A percentile compares a stretch with the other conserved stretches of the same genome.
Evolutionary conservation across 2,329 filamentous ascomycete genomes (phyloP).

Genomic region (Colletotrichum salicis): DNA sequence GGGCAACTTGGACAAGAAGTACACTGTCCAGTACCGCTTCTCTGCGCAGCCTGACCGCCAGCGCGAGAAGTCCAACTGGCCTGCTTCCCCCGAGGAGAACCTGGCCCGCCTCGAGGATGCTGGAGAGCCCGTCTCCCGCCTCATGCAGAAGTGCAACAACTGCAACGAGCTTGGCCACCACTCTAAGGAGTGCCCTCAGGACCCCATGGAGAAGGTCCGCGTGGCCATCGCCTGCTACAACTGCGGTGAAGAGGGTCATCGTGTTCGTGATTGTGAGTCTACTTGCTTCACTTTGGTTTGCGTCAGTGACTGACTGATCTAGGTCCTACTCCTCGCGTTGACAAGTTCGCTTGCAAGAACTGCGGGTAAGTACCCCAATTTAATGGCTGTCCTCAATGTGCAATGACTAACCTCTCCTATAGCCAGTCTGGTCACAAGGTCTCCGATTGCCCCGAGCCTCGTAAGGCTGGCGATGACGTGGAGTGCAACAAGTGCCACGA

Average conservation of each 20-base stretch:
- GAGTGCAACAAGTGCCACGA: conserved; percentile 74
- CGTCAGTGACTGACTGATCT: neutral
- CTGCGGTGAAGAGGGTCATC: conserved; percentile 72
- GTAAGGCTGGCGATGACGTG: conserved; percentile 66
- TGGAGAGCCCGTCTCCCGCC: conserved; percentile 70
- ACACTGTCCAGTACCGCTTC: conserved; percentile 71
- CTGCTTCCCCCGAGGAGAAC: conserved; percentile 68
- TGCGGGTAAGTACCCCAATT: conserved; percentile 60
- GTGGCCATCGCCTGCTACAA: conserved; percentile 70
- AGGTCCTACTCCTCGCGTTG: conserved; percentile 69
- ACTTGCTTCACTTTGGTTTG: neutral
- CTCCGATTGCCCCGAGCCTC: conserved; percentile 66
- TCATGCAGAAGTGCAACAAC: conserved; percentile 70
- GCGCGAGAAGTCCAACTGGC: conserved; percentile 70
- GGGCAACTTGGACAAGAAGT: conserved; percentile 73
- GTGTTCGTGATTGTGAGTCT: conserved; percentile 73
- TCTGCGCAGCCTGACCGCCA: conserved; percentile 66
- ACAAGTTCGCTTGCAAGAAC: conserved; percentile 75
- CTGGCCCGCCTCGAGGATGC: conserved; percentile 72
- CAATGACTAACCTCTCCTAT: conserved; percentile 22
- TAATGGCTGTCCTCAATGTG: neutral
- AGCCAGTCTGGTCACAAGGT: conserved; percentile 62
- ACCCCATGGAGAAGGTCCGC: conserved; percentile 60
- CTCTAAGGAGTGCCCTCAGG: conserved; percentile 68
- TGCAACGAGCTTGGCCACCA: conserved; percentile 74